Percentiles rank a stretch among this genome's conserved stretches.
These are phyloP conservation scores for Diaporthe aspalathi DNA, from an alignment of 2,329 filamentous ascomycete species.

Conservation along the genomic window DNA sequence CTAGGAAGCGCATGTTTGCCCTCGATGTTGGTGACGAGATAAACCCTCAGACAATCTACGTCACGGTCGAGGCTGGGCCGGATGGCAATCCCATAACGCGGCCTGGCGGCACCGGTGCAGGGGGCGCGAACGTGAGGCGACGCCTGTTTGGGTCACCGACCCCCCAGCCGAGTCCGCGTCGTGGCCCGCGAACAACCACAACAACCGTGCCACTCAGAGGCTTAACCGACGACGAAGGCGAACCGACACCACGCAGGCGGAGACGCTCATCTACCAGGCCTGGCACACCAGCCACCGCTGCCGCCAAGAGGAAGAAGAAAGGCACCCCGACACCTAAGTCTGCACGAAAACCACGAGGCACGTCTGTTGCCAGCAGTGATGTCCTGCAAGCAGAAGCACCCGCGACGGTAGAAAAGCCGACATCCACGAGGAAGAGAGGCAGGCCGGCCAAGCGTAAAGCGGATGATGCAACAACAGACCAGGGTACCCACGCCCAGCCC, in stretches of 20 bases:
- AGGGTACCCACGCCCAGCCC: slow-evolving; percentile 45
- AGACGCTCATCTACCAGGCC: slow-evolving; percentile 62
- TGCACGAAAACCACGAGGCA: slow-evolving; percentile 41
- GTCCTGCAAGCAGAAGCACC: slow-evolving; percentile 33
- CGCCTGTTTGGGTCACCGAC: slow-evolving; percentile 58
- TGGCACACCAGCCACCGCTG: slow-evolving; percentile 61
- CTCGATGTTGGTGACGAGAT: slow-evolving; percentile 64
- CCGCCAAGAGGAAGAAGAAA: slow-evolving; percentile 57
- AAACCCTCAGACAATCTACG: slow-evolving; percentile 63
- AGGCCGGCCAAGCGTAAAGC: slow-evolving; percentile 37
- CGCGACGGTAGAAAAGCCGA: slow-evolving; percentile 29
- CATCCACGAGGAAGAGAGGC: slow-evolving; percentile 47
- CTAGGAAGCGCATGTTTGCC: slow-evolving; percentile 68
- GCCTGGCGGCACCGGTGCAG: background rate
- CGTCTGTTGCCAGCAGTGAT: slow-evolving; percentile 33
- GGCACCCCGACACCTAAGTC: slow-evolving; percentile 57
- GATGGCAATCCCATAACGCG: slow-evolving; percentile 38
- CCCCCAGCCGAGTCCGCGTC: slow-evolving; percentile 51
- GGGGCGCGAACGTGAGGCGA: slow-evolving; percentile 47
- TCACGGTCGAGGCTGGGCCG: slow-evolving; percentile 66
- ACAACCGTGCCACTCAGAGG: slow-evolving; percentile 62
- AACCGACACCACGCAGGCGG: slow-evolving; percentile 54
- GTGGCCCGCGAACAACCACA: slow-evolving; percentile 56
- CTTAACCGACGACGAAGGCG: slow-evolving; percentile 56
- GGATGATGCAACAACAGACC: slow-evolving; percentile 30